Percentiles rank a stretch among this genome's conserved stretches.
Conservation (phyloP, 805 yeast species). For the Spathaspora arborariae region DNA sequence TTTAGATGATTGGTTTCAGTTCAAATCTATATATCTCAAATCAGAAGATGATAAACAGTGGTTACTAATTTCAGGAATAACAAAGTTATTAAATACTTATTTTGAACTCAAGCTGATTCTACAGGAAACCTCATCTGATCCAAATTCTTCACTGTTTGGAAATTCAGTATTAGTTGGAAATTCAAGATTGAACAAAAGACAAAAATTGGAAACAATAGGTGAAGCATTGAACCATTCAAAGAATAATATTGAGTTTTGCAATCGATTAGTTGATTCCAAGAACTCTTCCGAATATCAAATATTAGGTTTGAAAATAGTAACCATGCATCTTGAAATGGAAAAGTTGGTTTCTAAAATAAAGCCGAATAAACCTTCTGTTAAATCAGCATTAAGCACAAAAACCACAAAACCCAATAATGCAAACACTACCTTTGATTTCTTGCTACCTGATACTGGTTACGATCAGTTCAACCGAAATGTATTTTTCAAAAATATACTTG, state of each 20-base stretch:
- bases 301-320: slow-evolving; percentile 15
- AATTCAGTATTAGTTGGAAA: slow-evolving; percentile 6
- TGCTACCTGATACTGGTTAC: slow-evolving; percentile 6
- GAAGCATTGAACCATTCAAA: slow-evolving; percentile 17
- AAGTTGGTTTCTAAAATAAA: background rate
- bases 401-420: background rate
- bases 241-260: slow-evolving; percentile 19
- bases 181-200: slow-evolving; percentile 17
- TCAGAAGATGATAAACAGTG: slow-evolving; percentile 26
- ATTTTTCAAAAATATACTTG: slow-evolving; percentile 12
- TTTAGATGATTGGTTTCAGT: slow-evolving; percentile 19
- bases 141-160: slow-evolving; percentile 5
- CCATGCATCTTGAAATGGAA: slow-evolving; percentile 14
- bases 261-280: slow-evolving; percentile 19
- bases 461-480: slow-evolving; percentile 8
- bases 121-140: slow-evolving; percentile 1
- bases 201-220: slow-evolving; percentile 20
- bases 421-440: slow-evolving; percentile 7
- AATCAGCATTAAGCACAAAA: background rate
- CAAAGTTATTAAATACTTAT: slow-evolving; percentile 27
- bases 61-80: slow-evolving; percentile 37
- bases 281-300: slow-evolving; percentile 10
- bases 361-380: background rate
- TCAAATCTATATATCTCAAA: slow-evolving; percentile 20
- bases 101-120: slow-evolving; percentile 19